Percentiles rank a stretch among this genome's conserved stretches.
Evolutionary conservation across 768 basidiomycete species (phyloP).

Genomic region (Hygrophoropsis aurantiaca): DNA sequence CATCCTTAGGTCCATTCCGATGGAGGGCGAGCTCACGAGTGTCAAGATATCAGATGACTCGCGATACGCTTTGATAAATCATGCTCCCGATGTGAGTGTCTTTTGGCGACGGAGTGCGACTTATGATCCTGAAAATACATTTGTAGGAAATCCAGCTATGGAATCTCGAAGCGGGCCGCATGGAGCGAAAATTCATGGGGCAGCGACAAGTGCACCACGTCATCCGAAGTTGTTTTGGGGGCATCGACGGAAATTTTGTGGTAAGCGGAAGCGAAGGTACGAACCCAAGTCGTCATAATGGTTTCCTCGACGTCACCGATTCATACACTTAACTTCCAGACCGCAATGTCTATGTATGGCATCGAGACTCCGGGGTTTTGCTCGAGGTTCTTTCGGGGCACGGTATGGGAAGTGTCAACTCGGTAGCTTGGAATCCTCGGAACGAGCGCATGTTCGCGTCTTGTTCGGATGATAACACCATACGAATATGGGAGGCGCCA

Average conservation of each 20-base stretch:
- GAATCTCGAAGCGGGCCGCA: slow-evolving; percentile 68
- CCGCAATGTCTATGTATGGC: slow-evolving; percentile 93
- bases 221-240: slow-evolving; percentile 93
- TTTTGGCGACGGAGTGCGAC: not conserved
- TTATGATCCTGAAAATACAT: slow-evolving; percentile 6
- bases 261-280: slow-evolving; percentile 94
- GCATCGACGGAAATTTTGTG: slow-evolving; percentile 83
- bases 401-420: slow-evolving; percentile 87
- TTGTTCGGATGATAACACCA: slow-evolving; percentile 88
- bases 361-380: slow-evolving; percentile 77
- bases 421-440: slow-evolving; percentile 93
- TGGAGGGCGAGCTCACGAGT: slow-evolving; percentile 84
- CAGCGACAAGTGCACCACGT: slow-evolving; percentile 83
- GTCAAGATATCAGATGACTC: slow-evolving; percentile 86
- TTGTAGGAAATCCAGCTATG: slow-evolving; percentile 86
- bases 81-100: slow-evolving; percentile 76
- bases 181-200: slow-evolving; percentile 81
- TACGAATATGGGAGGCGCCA: slow-evolving; percentile 84
- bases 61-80: slow-evolving; percentile 82
- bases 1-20: slow-evolving; percentile 52
- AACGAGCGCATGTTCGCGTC: slow-evolving; percentile 93
- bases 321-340: slow-evolving; percentile 56
- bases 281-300: slow-evolving; percentile 17
- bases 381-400: slow-evolving; percentile 91
- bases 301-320: slow-evolving; percentile 4